Percentiles rank a stretch among this genome's conserved stretches.
Evolutionary conservation across 176 grass and related monocot genomes (phyloP).

Genomic region (Ampelocalamus luodianensis): DNA sequence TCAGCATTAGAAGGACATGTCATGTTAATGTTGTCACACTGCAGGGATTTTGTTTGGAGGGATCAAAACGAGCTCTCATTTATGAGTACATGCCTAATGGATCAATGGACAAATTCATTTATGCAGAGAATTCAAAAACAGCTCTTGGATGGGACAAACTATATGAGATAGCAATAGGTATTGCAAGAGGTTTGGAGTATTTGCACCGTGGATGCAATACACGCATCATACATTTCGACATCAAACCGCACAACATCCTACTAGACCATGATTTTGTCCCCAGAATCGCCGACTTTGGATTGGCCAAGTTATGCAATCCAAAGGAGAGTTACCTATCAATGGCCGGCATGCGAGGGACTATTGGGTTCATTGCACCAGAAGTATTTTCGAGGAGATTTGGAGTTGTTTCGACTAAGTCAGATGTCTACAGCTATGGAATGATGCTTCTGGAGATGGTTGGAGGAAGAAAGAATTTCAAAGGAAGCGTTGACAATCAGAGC

Average conservation of each 20-base stretch:
- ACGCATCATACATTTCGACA: slow-evolving; percentile 15
- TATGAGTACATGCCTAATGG: slow-evolving; percentile 14
- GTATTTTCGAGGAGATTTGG: background rate
- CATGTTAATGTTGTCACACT: slow-evolving; percentile 1
- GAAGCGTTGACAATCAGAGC: background rate
- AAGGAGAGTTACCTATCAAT: slow-evolving; percentile 6
- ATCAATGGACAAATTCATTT: slow-evolving; percentile 12
- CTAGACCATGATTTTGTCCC: background rate
- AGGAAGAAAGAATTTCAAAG: background rate
- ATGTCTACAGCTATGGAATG: slow-evolving; percentile 31
- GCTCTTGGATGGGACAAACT: background rate
- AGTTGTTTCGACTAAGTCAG: slow-evolving; percentile 4
- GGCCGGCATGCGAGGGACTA: background rate
- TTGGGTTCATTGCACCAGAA: background rate
- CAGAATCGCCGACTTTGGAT: background rate
- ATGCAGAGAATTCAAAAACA: background rate
- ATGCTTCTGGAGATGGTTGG: slow-evolving; percentile 12
- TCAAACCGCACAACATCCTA: background rate
- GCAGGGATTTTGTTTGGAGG: slow-evolving; percentile 6
- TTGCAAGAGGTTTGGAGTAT: background rate
- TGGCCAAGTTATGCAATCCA: background rate
- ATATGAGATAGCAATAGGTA: background rate
- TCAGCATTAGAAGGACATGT: slow-evolving; percentile 21
- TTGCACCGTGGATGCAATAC: background rate
- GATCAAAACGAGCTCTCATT: background rate